Evolutionary conservation across 2,329 filamentous ascomycete species (phyloP).

Genomic region (Fusarium chaquense): DNA sequence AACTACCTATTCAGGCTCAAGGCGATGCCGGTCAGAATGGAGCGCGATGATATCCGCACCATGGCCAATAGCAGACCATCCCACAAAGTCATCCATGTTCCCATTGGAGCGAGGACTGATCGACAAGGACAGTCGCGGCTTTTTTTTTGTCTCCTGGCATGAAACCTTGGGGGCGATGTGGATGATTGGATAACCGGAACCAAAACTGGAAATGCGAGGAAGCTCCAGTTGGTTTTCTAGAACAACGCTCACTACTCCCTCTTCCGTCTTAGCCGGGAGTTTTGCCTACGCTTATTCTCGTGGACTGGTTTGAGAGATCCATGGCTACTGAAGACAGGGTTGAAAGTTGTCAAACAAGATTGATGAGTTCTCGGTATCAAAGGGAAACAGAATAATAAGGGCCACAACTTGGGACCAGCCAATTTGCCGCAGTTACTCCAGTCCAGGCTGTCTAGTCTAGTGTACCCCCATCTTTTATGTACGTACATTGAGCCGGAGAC

Average conservation of each 20-base stretch:
- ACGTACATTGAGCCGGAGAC: conserved; percentile 7
- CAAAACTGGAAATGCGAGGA: conserved; percentile 29
- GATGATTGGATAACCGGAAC: conserved; percentile 25
- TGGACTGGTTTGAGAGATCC: not conserved
- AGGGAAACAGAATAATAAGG: not conserved
- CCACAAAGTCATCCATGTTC: conserved; percentile 28
- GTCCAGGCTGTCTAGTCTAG: not conserved
- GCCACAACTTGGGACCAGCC: conserved; percentile 1
- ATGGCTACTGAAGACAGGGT: too few species aligned
- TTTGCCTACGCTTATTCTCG: not conserved
- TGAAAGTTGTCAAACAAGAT: not conserved
- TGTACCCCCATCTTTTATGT: conserved; percentile 21
- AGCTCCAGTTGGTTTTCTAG: conserved; percentile 43
- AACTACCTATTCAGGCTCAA: conserved; percentile 28
- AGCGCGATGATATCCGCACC: conserved; percentile 34
- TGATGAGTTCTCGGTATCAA: not conserved
- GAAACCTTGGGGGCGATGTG: conserved; percentile 24
- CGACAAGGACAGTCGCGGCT: conserved; percentile 31
- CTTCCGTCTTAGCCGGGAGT: conserved; percentile 11
- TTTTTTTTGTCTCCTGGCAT: conserved; percentile 25
- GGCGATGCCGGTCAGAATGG: conserved; percentile 37
- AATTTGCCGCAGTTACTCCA: not conserved
- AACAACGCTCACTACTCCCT: conserved; percentile 24
- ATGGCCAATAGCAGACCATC: conserved; percentile 36
- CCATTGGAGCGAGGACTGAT: conserved; percentile 36